These are phyloP conservation scores for Globisporangium nagaii DNA, from an alignment of 352 stramenopile genomes.

Conservation along the genomic window DNA sequence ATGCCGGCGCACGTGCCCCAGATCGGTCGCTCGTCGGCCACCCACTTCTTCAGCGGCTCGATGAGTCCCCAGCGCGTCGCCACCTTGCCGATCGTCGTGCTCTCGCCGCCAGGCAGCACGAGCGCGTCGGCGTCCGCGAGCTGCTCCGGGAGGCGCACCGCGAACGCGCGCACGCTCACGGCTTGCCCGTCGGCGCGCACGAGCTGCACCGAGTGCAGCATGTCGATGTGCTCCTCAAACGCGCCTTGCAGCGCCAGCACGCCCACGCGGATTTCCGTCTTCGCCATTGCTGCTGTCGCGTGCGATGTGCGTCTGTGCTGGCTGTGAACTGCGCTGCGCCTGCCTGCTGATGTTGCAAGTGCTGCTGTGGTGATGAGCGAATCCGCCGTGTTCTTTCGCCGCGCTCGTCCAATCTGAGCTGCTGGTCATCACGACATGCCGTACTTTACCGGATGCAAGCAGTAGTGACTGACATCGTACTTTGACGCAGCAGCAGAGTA, in stretches of 20 bases:
- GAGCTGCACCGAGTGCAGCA: constrained; percentile 52
- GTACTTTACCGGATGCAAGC: background rate
- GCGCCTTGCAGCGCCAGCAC: constrained; percentile 89
- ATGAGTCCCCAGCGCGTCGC: constrained; percentile 75
- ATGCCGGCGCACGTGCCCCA: constrained; percentile 97
- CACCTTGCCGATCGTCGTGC: constrained; percentile 93
- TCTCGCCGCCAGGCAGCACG: constrained; percentile 94
- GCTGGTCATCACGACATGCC: background rate
- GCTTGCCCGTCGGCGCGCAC: constrained; percentile 13
- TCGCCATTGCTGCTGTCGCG: constrained; percentile 10
- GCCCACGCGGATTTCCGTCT: constrained; percentile 48
- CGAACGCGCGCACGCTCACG: constrained; percentile 45
- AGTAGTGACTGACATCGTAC: background rate
- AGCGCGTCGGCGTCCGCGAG: constrained; percentile 86
- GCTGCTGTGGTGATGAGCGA: too few relatives aligned
- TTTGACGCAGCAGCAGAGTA: background rate
- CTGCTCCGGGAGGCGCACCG: constrained; percentile 79
- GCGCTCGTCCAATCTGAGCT: constrained; percentile 3
- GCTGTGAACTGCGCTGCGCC: too few relatives aligned
- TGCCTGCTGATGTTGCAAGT: background rate
- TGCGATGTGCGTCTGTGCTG: too few relatives aligned
- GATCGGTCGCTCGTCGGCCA: constrained; percentile 67
- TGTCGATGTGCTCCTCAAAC: constrained; percentile 89
- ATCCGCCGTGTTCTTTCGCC: background rate
- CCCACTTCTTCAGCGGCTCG: constrained; percentile 78